Conservation (phyloP, 148 eudicot species). For the Arctostaphylos glauca region DNA sequence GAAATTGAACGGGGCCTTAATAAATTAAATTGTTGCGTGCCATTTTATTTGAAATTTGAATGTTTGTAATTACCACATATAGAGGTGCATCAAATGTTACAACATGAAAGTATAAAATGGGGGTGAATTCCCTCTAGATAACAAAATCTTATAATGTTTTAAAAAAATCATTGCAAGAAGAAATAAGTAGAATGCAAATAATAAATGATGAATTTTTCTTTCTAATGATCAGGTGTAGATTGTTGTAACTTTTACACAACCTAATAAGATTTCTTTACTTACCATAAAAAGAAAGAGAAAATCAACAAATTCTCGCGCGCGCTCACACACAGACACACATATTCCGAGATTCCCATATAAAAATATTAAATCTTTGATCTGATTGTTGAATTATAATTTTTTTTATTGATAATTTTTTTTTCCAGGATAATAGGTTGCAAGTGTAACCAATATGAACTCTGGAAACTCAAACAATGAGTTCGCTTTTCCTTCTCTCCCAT, state of each 20-base stretch:
- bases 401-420: background rate
- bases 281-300: background rate
- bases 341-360: too few species aligned
- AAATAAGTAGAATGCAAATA: background rate
- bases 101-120: too few species aligned
- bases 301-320: background rate
- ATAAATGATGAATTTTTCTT: background rate
- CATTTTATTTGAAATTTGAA: background rate
- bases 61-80: too few species aligned
- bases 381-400: constrained; percentile 5
- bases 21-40: background rate
- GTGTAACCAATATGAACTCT: background rate
- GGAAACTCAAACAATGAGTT: background rate
- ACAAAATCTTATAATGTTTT: background rate
- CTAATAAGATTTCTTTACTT: background rate
- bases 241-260: background rate
- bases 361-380: too few species aligned
- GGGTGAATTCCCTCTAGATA: background rate
- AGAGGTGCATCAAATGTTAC: background rate
- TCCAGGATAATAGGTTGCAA: background rate
- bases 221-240: background rate
- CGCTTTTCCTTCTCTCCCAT: background rate
- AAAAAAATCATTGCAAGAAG: background rate
- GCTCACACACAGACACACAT: too few species aligned
- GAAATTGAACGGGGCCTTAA: too few species aligned